Percentiles rank a stretch among this genome's conserved stretches.
phyloP scores from a whole-genome alignment of 1,284 basidiomycete species.

The Puccinia horiana region DNA sequence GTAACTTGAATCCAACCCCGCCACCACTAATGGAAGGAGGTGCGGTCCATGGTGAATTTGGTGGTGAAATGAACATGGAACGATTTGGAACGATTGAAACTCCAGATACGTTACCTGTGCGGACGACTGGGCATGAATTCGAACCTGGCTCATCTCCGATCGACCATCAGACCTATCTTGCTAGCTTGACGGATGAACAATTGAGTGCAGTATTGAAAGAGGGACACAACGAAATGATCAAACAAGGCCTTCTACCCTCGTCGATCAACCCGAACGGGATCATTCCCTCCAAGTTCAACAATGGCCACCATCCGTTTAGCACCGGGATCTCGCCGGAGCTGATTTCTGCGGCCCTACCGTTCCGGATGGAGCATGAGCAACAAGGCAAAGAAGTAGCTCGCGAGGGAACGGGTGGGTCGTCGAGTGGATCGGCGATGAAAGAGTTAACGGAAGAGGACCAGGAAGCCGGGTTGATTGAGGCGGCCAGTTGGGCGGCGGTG shows the following conservation, averaged over 20 bases:
- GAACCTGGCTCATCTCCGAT: constrained; percentile 3
- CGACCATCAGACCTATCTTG: constrained; percentile 48
- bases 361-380: background rate
- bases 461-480: constrained; percentile 32
- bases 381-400: background rate
- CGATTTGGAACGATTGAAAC: background rate
- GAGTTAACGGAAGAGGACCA: constrained; percentile 46
- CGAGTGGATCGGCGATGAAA: background rate
- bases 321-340: constrained; percentile 45
- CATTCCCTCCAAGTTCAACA: background rate
- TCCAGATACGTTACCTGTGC: background rate
- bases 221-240: constrained; percentile 27
- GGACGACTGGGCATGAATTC: background rate
- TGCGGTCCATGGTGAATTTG: constrained; percentile 4
- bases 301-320: constrained; percentile 15
- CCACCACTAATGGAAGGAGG: constrained; percentile 19
- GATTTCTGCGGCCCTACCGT: constrained; percentile 26
- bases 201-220: constrained; percentile 31
- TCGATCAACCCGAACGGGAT: constrained; percentile 6
- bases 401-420: background rate
- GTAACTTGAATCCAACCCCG: constrained; percentile 14
- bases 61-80: background rate
- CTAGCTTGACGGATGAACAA: constrained; percentile 33
- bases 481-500: constrained; percentile 45
- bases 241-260: constrained; percentile 31